Evolutionary conservation across 164 flowering plant genomes (phyloP).

Genomic region (Taxillus chinensis): DNA sequence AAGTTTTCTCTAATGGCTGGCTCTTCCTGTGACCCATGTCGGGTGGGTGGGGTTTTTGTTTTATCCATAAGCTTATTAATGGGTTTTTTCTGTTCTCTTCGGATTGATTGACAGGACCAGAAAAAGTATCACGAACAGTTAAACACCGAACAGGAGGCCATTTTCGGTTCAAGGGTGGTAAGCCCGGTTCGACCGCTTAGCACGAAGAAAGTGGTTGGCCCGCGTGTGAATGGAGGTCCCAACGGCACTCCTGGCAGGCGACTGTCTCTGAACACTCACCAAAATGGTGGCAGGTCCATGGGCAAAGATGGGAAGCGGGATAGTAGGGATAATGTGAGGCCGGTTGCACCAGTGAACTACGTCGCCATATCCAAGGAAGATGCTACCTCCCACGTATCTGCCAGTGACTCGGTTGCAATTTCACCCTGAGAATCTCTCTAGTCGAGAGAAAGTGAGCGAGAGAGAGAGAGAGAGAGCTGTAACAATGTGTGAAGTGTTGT

Average conservation of each 20-base stretch:
- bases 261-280: constrained; percentile 54
- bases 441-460: background rate
- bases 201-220: constrained; percentile 65
- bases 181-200: constrained; percentile 66
- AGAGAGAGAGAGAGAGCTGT: constrained; percentile 7
- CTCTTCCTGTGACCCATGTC: background rate
- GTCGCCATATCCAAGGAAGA: constrained; percentile 81
- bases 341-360: constrained; percentile 64
- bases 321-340: constrained; percentile 44
- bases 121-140: constrained; percentile 75
- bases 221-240: constrained; percentile 68
- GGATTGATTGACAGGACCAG: constrained; percentile 48
- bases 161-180: constrained; percentile 67
- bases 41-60: background rate
- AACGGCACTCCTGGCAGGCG: constrained; percentile 75
- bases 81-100: background rate
- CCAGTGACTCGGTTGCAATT: constrained; percentile 40
- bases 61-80: no score
- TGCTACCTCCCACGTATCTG: constrained; percentile 60
- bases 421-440: constrained; percentile 42
- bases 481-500: constrained; percentile 13
- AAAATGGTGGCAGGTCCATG: constrained; percentile 49
- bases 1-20: no score
- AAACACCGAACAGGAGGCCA: constrained; percentile 66
- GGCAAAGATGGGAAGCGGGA: constrained; percentile 66